A percentile compares a stretch with the other conserved stretches of the same genome.
phyloP scores from a whole-genome alignment of 768 basidiomycete genomes.

The Rhizopogon vinicolor region DNA sequence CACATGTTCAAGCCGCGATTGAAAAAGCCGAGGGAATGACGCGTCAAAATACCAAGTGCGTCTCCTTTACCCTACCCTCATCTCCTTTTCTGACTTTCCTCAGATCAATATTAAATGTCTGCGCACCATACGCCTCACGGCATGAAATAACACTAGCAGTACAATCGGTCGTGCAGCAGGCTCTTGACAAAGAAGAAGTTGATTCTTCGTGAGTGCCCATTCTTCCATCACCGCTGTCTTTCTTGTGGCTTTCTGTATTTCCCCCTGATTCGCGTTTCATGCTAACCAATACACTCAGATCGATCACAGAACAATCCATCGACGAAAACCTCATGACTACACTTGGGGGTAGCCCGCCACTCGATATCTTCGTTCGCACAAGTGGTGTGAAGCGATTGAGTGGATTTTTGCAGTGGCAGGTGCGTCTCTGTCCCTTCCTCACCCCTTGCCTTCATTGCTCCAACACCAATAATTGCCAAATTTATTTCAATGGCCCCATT shows the following conservation, averaged over 20 bases:
- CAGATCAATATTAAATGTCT: slow-evolving; percentile 87
- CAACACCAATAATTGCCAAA: not conserved
- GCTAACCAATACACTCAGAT: not conserved
- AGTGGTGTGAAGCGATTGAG: slow-evolving; percentile 87
- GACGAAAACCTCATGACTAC: slow-evolving; percentile 64
- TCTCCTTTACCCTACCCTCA: slow-evolving; percentile 1
- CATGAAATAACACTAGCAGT: slow-evolving; percentile 90
- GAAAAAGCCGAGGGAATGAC: slow-evolving; percentile 75
- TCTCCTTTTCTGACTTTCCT: not conserved
- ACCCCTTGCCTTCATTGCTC: not conserved
- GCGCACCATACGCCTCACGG: slow-evolving; percentile 87
- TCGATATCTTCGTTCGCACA: slow-evolving; percentile 89
- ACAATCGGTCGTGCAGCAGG: slow-evolving; percentile 25
- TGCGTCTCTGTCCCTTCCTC: slow-evolving; percentile 29
- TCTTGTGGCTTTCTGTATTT: not conserved
- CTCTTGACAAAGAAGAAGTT: slow-evolving; percentile 26
- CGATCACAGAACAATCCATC: not conserved
- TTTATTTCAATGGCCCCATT: slow-evolving; percentile 22
- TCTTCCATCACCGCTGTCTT: not conserved
- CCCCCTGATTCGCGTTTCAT: not conserved
- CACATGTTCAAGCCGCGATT: slow-evolving; percentile 64
- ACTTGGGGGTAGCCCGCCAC: slow-evolving; percentile 62
- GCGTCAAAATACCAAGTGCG: slow-evolving; percentile 62
- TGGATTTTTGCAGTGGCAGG: slow-evolving; percentile 97
- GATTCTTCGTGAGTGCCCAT: slow-evolving; percentile 20